A percentile compares a stretch with the other conserved stretches of the same genome.
phyloP scores from a whole-genome alignment of 202 grass and related monocot species.

The Panicum hallii region DNA sequence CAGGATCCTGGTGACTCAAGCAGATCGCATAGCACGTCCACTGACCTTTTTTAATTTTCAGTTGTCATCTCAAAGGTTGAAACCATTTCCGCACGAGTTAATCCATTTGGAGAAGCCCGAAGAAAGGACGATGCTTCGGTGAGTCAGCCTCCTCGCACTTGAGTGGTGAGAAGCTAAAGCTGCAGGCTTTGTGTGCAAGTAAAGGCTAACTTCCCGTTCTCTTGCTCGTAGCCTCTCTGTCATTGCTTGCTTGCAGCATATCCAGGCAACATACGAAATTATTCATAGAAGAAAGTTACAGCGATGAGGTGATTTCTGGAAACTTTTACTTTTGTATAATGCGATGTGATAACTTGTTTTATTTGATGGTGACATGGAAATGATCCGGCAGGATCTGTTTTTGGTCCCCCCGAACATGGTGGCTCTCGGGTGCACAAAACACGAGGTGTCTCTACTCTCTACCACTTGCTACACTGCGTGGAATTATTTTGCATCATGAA shows the following conservation, averaged over 20 bases:
- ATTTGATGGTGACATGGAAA: constrained; percentile 6
- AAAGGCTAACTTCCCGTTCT: constrained; percentile 14
- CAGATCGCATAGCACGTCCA: background rate
- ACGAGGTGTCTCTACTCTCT: background rate
- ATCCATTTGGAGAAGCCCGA: background rate
- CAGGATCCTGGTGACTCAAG: constrained; percentile 33
- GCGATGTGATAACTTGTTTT: constrained; percentile 22
- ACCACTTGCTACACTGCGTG: constrained; percentile 30
- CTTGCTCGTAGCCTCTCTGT: background rate
- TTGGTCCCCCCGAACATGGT: background rate
- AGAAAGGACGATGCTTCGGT: background rate
- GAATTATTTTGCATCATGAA: background rate
- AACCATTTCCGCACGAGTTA: constrained; percentile 1
- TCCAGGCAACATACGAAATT: constrained; percentile 3
- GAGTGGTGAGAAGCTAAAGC: constrained; percentile 7
- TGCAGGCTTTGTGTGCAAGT: constrained; percentile 28
- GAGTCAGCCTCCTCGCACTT: constrained; percentile 18
- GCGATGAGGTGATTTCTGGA: background rate
- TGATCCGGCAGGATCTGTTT: background rate
- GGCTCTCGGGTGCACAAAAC: constrained; percentile 28
- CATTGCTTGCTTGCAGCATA: too few relatives aligned
- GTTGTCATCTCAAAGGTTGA: constrained; percentile 3
- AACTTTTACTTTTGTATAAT: constrained; percentile 2
- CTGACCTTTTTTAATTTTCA: background rate
- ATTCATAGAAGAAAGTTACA: background rate